Conservation (phyloP, 2,329 filamentous ascomycete genomes). For the Aspergillus aculeatinus region DNA sequence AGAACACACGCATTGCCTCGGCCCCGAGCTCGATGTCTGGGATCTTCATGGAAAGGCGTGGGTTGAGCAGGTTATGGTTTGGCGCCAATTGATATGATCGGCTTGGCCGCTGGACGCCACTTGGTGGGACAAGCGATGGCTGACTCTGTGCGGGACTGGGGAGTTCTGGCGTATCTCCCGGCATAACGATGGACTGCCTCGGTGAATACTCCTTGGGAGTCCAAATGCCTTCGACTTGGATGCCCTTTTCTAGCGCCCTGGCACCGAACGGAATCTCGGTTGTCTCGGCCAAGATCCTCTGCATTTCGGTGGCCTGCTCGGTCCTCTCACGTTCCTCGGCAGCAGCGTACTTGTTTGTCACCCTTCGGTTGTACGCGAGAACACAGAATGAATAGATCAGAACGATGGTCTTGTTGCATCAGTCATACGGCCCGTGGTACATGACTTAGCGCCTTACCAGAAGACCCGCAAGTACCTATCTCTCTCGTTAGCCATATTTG, state of each 20-base stretch:
- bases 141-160: constrained; percentile 4
- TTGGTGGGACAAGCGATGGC: neutral
- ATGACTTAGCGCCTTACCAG: constrained; percentile 52
- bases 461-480: constrained; percentile 68
- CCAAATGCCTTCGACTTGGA: constrained; percentile 85
- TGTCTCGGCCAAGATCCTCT: constrained; percentile 52
- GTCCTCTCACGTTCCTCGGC: constrained; percentile 66
- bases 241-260: constrained; percentile 76
- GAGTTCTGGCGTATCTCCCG: constrained; percentile 16
- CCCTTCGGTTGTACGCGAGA: constrained; percentile 57
- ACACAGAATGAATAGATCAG: constrained; percentile 68
- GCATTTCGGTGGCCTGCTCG: constrained; percentile 52
- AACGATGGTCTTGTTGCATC: constrained; percentile 54
- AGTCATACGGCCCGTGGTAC: constrained; percentile 20
- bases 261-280: constrained; percentile 81
- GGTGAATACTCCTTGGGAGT: constrained; percentile 54
- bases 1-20: neutral
- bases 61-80: neutral
- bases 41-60: neutral
- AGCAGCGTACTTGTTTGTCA: constrained; percentile 60
- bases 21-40: neutral
- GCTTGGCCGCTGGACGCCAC: constrained; percentile 3
- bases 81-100: neutral
- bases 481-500: constrained; percentile 16
- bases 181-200: constrained; percentile 25